A percentile compares a stretch with the other conserved stretches of the same genome.
Evolutionary conservation across 768 basidiomycete species (phyloP).

Genomic region (Coprinopsis strossmayeri): DNA sequence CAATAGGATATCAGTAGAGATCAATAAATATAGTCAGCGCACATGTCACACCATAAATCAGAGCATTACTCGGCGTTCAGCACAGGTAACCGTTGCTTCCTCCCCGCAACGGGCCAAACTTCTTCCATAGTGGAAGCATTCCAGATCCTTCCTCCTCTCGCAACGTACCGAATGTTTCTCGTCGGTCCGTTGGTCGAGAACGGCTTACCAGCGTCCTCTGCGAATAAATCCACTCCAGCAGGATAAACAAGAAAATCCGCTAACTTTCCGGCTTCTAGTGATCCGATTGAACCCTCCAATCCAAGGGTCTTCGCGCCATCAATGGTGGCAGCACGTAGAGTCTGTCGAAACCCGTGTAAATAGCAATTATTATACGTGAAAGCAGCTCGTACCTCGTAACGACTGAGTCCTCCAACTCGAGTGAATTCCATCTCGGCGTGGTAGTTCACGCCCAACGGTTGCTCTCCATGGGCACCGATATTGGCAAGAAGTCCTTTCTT

Average conservation of each 20-base stretch:
- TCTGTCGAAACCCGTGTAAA: no score
- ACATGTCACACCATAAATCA: no score
- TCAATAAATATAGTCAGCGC: background rate
- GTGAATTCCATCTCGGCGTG: conserved; percentile 71
- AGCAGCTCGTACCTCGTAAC: conserved; percentile 50
- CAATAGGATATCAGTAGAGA: no score
- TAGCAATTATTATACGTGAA: no score
- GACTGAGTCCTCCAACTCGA: conserved; percentile 54
- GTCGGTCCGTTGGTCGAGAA: conserved; percentile 28
- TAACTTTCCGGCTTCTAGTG: conserved; percentile 57
- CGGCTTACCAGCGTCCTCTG: conserved; percentile 24
- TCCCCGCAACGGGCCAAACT: conserved; percentile 63
- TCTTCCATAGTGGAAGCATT: conserved; percentile 61
- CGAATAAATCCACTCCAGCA: conserved; percentile 49
- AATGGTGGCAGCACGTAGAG: conserved; percentile 62
- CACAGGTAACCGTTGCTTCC: conserved; percentile 47
- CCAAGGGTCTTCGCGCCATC: conserved; percentile 62
- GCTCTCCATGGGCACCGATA: conserved; percentile 72
- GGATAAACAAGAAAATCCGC: conserved; percentile 69
- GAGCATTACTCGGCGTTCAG: conserved; percentile 44
- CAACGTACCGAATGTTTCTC: conserved; percentile 47
- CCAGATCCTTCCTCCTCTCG: conserved; percentile 66
- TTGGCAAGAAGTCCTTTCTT: conserved; percentile 52
- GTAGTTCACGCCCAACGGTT: conserved; percentile 68
- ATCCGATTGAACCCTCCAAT: conserved; percentile 54